Evolutionary conservation across 805 yeast genomes (phyloP).

Genomic region (Alloascoidea hylecoeti): DNA sequence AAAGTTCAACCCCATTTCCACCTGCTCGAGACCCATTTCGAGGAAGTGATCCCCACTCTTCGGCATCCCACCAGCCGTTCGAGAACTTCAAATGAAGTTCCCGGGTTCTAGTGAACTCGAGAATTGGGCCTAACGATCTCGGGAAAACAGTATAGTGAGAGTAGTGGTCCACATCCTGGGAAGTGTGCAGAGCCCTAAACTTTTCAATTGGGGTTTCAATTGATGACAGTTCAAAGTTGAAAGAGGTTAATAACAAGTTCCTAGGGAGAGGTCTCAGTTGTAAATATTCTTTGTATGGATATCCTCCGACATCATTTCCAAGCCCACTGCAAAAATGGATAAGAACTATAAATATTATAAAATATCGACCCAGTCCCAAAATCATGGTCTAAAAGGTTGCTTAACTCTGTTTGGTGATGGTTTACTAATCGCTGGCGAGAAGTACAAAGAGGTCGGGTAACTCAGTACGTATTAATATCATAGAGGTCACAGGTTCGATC

Average conservation of each 20-base stretch:
- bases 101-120: conserved; percentile 49
- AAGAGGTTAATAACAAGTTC: conserved; percentile 55
- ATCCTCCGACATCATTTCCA: too few relatives aligned
- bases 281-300: conserved; percentile 43
- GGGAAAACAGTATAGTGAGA: conserved; percentile 63
- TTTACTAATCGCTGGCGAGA: too few relatives aligned
- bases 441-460: too few relatives aligned
- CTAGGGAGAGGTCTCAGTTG: conserved; percentile 59
- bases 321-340: too few relatives aligned
- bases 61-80: conserved; percentile 93
- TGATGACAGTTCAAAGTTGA: conserved; percentile 53
- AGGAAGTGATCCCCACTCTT: conserved; percentile 77
- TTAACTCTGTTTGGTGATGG: too few relatives aligned
- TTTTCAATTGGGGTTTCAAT: conserved; percentile 17
- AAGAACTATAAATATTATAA: too few relatives aligned
- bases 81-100: conserved; percentile 78
- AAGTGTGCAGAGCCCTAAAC: conserved; percentile 2
- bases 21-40: conserved; percentile 60
- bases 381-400: too few relatives aligned
- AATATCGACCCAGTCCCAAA: too few relatives aligned
- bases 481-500: too few relatives aligned
- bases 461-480: too few relatives aligned
- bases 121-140: conserved; percentile 61
- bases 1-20: conserved; percentile 90
- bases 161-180: conserved; percentile 2